Evolutionary conservation across 2,329 filamentous ascomycete species (phyloP).

Genomic region (Pestalotiopsis sp.): DNA sequence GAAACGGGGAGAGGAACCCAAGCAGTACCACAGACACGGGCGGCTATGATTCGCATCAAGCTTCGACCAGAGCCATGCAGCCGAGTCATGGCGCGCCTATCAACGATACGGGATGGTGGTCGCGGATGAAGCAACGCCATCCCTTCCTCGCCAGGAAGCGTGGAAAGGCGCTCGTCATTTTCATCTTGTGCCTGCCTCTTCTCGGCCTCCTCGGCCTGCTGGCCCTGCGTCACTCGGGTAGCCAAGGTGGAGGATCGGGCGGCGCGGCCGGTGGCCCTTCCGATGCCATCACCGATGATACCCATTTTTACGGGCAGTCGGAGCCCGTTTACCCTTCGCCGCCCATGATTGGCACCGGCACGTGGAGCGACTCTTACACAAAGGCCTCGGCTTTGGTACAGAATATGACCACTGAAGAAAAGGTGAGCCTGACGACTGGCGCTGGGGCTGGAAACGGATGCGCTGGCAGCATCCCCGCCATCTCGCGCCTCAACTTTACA

Average conservation of each 20-base stretch:
- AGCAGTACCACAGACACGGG: background rate
- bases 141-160: constrained; percentile 31
- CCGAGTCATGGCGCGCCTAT: constrained; percentile 15
- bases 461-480: constrained; percentile 45
- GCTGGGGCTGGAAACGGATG: constrained; percentile 36
- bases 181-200: constrained; percentile 33
- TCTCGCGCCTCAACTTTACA: constrained; percentile 43
- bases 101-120: constrained; percentile 20
- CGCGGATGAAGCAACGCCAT: constrained; percentile 26
- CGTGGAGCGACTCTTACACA: constrained; percentile 69
- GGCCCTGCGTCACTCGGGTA: constrained; percentile 28
- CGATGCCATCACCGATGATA: constrained; percentile 40
- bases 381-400: constrained; percentile 72
- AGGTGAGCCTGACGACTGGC: constrained; percentile 44
- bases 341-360: constrained; percentile 60
- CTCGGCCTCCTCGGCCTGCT: constrained; percentile 34
- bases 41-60: background rate
- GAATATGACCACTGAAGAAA: constrained; percentile 75
- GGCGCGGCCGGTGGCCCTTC: constrained; percentile 10
- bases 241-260: constrained; percentile 9
- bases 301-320: constrained; percentile 52
- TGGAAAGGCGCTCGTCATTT: constrained; percentile 24
- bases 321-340: constrained; percentile 55
- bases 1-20: background rate
- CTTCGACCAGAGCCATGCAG: constrained; percentile 9